These are phyloP conservation scores for Pseudognaphalium luteoalbum DNA, from an alignment of 129 eudicot species.

Conservation along the genomic window DNA sequence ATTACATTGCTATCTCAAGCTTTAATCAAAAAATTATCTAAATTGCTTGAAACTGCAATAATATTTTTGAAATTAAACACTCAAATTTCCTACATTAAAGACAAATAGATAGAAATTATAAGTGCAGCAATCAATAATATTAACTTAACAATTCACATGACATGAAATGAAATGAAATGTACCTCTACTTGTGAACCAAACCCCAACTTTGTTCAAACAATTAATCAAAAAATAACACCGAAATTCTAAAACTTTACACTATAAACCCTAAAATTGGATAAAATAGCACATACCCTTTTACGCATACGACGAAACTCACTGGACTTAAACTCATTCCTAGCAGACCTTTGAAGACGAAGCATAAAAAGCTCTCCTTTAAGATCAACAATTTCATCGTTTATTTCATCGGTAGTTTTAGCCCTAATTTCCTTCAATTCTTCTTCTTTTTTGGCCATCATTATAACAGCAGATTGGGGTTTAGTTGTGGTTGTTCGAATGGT, in stretches of 20 bases:
- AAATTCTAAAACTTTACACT: neutral
- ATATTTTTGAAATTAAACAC: no score
- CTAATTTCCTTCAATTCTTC: constrained; percentile 83
- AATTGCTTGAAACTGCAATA: no score
- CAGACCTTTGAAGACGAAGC: constrained; percentile 82
- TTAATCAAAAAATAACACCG: neutral
- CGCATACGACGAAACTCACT: constrained; percentile 94
- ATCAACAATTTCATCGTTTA: constrained; percentile 75
- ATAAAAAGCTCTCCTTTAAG: constrained; percentile 91
- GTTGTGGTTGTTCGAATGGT: neutral
- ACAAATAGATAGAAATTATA: no score
- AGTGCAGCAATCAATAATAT: neutral
- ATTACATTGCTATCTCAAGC: no score
- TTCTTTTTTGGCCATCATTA: constrained; percentile 77
- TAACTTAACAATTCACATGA: neutral
- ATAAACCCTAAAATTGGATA: constrained; percentile 1
- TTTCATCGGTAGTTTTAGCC: constrained; percentile 60
- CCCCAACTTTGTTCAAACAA: constrained; percentile 10
- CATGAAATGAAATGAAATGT: neutral
- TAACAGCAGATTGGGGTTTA: constrained; percentile 10
- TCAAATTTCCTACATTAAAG: no score
- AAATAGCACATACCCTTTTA: constrained; percentile 64
- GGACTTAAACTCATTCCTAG: constrained; percentile 83
- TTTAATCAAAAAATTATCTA: no score
- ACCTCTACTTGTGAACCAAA: constrained; percentile 16